phyloP scores from a whole-genome alignment of 2,329 filamentous ascomycete species.

The Hortaea werneckii region DNA sequence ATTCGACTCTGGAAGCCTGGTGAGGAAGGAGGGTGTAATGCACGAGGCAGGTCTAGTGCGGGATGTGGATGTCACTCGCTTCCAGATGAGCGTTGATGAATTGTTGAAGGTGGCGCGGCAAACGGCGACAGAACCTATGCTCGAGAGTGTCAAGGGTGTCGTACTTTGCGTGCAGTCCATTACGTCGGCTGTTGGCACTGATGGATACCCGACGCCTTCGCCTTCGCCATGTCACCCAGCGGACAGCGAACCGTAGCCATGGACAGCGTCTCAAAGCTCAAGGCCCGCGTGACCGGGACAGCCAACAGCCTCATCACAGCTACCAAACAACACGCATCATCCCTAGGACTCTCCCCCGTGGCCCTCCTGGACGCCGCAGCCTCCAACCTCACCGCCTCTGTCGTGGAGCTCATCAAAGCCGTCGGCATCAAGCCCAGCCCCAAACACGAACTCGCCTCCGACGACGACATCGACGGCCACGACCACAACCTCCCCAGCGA shows the following conservation, averaged over 20 bases:
- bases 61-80: constrained; percentile 87
- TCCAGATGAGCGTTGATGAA: constrained; percentile 90
- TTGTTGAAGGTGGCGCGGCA: constrained; percentile 66
- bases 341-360: constrained; percentile 80
- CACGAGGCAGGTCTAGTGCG: constrained; percentile 68
- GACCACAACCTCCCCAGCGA: not conserved
- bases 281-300: constrained; percentile 75
- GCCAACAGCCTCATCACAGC: constrained; percentile 95
- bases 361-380: constrained; percentile 87
- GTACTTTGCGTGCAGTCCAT: constrained; percentile 75
- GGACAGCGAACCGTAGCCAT: not conserved
- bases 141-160: constrained; percentile 79
- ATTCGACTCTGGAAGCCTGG: constrained; percentile 53
- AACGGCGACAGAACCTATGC: constrained; percentile 62
- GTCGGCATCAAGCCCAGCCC: constrained; percentile 60
- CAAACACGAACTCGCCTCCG: constrained; percentile 3
- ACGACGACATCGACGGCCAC: constrained; percentile 4
- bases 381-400: constrained; percentile 73
- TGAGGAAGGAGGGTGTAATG: constrained; percentile 48
- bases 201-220: constrained; percentile 22
- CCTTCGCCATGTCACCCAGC: constrained; percentile 20
- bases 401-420: constrained; percentile 73
- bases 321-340: constrained; percentile 77
- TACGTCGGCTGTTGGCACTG: constrained; percentile 60
- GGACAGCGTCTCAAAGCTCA: constrained; percentile 45